Conservation (phyloP, 1,284 basidiomycete genomes). For the Tausonia pullulans region DNA sequence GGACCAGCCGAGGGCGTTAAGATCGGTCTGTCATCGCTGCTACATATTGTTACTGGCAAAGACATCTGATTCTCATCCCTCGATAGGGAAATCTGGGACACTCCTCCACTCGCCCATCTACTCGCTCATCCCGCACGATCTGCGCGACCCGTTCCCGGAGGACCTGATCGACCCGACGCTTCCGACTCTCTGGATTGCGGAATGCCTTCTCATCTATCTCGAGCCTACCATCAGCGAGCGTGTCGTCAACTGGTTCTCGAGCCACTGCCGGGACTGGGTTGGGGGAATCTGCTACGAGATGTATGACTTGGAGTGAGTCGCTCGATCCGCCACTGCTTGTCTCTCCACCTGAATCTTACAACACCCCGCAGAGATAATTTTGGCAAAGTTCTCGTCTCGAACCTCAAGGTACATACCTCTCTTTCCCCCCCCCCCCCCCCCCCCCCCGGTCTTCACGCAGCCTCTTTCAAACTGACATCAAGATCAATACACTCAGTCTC, state of each 20-base stretch:
- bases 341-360: neutral
- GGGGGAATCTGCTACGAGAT: conserved; percentile 69
- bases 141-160: conserved; percentile 44
- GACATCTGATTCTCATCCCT: conserved; percentile 20
- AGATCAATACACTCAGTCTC: conserved; percentile 40
- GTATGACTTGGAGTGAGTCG: conserved; percentile 53
- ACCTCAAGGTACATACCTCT: neutral
- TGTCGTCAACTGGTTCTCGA: conserved; percentile 66
- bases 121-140: conserved; percentile 61
- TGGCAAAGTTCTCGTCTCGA: conserved; percentile 46
- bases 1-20: conserved; percentile 16
- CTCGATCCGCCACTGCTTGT: neutral
- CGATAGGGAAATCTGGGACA: conserved; percentile 3
- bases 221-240: conserved; percentile 45
- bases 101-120: conserved; percentile 38
- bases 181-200: conserved; percentile 74
- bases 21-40: conserved; percentile 21
- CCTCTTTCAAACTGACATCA: neutral
- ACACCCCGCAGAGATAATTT: conserved; percentile 49
- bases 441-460: neutral
- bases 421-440: neutral
- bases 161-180: conserved; percentile 46
- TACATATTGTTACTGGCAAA: no score
- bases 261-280: conserved; percentile 26
- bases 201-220: conserved; percentile 91